Base-by-base conservation (phyloP, 805 yeast species). In the Candida stauntonica region DNA sequence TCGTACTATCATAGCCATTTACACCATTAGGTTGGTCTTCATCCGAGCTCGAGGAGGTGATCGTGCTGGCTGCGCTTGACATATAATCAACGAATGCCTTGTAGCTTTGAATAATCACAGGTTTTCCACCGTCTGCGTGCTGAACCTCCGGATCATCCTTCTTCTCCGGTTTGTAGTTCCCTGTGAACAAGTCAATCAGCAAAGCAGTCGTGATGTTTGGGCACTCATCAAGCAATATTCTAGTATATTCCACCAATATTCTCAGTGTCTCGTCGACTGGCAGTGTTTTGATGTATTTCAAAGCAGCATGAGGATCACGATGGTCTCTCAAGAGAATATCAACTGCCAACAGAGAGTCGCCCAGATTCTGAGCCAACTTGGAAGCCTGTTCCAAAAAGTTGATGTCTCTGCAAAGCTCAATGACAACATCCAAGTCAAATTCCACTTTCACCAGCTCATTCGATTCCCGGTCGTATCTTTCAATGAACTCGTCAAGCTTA, bases 161-260 rank as follows among this genome's bases (percentile, higher is more conserved):
- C 15, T 37, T 19, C 18, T 56, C 59, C 4, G 87, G 82, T 20
- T 62, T 65, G 57, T 81, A 91, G 38, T 75, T 78, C 0, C 97
- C 97, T 0, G 98, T 91, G 56, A 91, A 93, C 0, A 91, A 83
- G 20, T 84, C 82, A 35, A 93, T 88, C 41, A 91, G 66, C 26
- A 93, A 61, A 21, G 81, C 81, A 2, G 96, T 88, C 0, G 95
- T 83, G 39, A 82, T 87, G 41, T 83, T 73, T 0, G 98, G 97
- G 27, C 77, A 62, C 32, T 68, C 56, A 26, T 83, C 84, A 33
- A 91, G 66, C 20, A 91, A 62, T 1, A 62, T 52, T 42, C 85
- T 78, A 3, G 91, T 80, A 51, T 74, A 77, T 20, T 79, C 79
- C 7, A 79, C 73, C 35, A 89, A 63, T 7, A 86, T 79, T 29